Evolutionary conservation across 371 early-diverging fungal genomes (phyloP).

Genomic region (Mucor saturninus): DNA sequence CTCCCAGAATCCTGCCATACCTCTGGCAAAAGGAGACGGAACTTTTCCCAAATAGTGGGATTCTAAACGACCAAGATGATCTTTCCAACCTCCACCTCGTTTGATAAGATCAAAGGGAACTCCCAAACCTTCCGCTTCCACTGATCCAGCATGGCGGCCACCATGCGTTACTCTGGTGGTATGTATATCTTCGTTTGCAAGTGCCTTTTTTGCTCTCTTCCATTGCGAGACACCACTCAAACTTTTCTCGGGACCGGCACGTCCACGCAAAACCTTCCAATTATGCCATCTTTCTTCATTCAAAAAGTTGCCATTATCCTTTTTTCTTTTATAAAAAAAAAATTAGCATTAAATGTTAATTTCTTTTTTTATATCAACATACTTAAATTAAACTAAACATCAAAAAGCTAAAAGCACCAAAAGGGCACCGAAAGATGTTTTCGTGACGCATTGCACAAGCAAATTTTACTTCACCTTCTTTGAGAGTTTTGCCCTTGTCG

Average conservation of each 20-base stretch:
- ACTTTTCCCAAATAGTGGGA: constrained; percentile 7
- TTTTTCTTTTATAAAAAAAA: neutral
- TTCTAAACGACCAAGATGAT: constrained; percentile 4
- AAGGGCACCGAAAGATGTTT: constrained; percentile 9
- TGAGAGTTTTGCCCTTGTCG: too few relatives aligned
- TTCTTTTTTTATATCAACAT: neutral
- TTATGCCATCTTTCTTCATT: neutral
- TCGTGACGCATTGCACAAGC: neutral
- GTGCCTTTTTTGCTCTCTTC: neutral
- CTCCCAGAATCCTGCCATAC: constrained; percentile 14
- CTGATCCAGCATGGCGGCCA: neutral
- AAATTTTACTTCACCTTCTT: too few relatives aligned
- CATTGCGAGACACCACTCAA: too few relatives aligned
- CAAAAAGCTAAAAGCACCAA: constrained; percentile 17
- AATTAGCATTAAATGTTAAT: neutral
- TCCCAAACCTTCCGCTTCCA: constrained; percentile 4
- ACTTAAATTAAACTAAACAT: constrained; percentile 1
- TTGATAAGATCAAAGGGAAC: neutral
- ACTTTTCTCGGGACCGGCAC: too few relatives aligned
- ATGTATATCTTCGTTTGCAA: constrained; percentile 6
- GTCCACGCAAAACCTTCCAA: neutral
- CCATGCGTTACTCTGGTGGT: neutral
- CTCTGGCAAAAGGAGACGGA: neutral
- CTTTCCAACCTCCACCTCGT: constrained; percentile 10
- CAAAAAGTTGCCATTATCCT: neutral